Percentiles rank a stretch among this genome's conserved stretches.
phyloP scores from a whole-genome alignment of 1,139 yeast genomes.

The Blastobotrys arbuscula region DNA sequence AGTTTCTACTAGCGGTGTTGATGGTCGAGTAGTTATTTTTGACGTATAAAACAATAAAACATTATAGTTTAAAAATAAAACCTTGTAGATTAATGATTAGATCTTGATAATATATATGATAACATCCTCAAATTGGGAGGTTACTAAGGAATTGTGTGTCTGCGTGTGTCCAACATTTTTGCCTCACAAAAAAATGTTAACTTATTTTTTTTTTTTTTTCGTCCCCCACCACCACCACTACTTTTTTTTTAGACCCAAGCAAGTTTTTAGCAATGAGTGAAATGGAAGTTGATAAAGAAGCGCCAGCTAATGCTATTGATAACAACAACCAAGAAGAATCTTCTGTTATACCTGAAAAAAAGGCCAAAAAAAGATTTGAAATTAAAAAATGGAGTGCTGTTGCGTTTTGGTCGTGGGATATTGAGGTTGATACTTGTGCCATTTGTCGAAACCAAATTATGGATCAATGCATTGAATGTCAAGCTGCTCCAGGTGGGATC shows the following conservation, averaged over 20 bases:
- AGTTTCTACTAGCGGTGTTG: constrained; percentile 75
- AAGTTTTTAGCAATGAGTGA: constrained; percentile 26
- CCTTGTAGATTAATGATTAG: too few relatives aligned
- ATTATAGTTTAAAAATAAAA: too few relatives aligned
- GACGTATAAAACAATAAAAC: constrained; percentile 22
- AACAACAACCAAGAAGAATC: constrained; percentile 1
- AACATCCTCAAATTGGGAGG: too few relatives aligned
- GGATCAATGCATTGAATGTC: constrained; percentile 99
- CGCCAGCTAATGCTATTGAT: neutral
- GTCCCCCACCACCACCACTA: neutral
- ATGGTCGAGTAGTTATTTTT: constrained; percentile 80
- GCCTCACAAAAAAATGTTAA: too few relatives aligned
- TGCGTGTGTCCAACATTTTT: too few relatives aligned
- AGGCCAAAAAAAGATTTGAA: constrained; percentile 53
- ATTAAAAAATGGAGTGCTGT: constrained; percentile 94
- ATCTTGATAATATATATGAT: too few relatives aligned
- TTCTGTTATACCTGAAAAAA: neutral
- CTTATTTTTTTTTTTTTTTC: neutral
- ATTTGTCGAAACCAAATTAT: constrained; percentile 96
- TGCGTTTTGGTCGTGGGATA: constrained; percentile 99
- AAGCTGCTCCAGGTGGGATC: constrained; percentile 64
- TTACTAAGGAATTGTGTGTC: too few relatives aligned
- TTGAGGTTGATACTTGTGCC: constrained; percentile 94
- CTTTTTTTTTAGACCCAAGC: neutral
- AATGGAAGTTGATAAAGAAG: constrained; percentile 32